Evolutionary conservation across 1,284 basidiomycete genomes (phyloP).

Genomic region (Sanghuangporus sanghuang): DNA sequence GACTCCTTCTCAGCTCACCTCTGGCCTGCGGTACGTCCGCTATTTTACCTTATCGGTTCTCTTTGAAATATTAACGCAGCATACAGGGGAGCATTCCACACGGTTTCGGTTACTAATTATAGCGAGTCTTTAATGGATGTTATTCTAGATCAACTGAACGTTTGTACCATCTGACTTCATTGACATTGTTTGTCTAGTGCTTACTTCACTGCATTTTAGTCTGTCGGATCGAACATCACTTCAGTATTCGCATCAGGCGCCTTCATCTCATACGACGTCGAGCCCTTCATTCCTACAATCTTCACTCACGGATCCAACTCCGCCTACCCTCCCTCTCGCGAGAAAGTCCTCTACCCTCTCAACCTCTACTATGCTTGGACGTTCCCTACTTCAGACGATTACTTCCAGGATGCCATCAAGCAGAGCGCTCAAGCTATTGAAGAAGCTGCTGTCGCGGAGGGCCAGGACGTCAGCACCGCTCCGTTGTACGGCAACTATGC

Average conservation of each 20-base stretch:
- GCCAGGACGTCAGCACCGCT: constrained; percentile 37
- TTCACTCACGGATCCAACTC: constrained; percentile 33
- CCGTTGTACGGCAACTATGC: constrained; percentile 52
- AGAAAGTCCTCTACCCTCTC: constrained; percentile 35
- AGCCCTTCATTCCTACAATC: constrained; percentile 47
- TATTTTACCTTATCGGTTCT: not conserved
- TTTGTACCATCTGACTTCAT: constrained; percentile 24
- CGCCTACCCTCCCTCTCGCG: constrained; percentile 31
- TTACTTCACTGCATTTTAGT: constrained; percentile 22
- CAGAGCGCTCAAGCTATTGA: constrained; percentile 34
- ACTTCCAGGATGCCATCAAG: constrained; percentile 34
- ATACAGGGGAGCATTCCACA: constrained; percentile 43
- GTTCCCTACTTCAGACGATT: constrained; percentile 28
- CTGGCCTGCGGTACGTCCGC: constrained; percentile 34
- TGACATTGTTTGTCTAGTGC: not conserved
- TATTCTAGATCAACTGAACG: constrained; percentile 45
- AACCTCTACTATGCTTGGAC: constrained; percentile 47
- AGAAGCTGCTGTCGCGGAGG: constrained; percentile 34
- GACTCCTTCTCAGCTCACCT: constrained; percentile 37
- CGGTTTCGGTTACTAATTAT: constrained; percentile 39
- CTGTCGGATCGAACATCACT: constrained; percentile 31
- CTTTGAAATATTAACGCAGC: not conserved
- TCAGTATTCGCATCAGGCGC: constrained; percentile 24
- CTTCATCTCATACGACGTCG: constrained; percentile 47
- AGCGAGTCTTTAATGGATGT: constrained; percentile 38